Base-by-base conservation (phyloP, 176 grass and related monocot species). In the Puya raimondii region DNA sequence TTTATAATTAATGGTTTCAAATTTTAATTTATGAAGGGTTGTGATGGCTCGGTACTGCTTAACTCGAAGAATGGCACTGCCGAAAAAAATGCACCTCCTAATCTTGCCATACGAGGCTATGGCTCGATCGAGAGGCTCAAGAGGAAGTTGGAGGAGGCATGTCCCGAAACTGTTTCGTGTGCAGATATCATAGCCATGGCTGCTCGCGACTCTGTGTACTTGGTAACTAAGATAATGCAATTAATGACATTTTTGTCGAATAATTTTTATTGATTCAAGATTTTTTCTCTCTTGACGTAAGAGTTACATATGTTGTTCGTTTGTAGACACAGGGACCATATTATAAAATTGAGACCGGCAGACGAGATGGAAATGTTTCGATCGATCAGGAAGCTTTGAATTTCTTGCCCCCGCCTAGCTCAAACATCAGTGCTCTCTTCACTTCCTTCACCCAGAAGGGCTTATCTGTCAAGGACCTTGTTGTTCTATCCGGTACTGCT, bases 11-110 rank as follows among this genome's bases (percentile, higher is more conserved):
- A 33, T 33, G 29, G 29, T 33, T 33, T 33, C 2, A 33, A 33
- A 33, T 33, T 33, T 33, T 33, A 33, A 33, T 33, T 33, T 33
- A 33, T 77, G 78, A 79, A 90, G 83, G 83, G 83, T 18, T 90
- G 87, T 18, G 87, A 90, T 22, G 87, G 80, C 52, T 90, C 87
- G 29, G n/a, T 90, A 25, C 72, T 90, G 2, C 74, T 86, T 61
- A 71, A 90, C 65, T 80, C 87, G 13, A 71, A 42, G 1, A 49
- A 49, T 17, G 68, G 51, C 54, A 83, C 74, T 1, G 86, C 83
- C 4, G 87, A 90, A 69, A 90, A 90, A 76, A 15, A 83, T 48
- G 64, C 87, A 11, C 3, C 12, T 56, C 76, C 83, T 4, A 90
- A 90, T 50, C 12, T 64, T 20, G 72, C 76, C 12, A 20, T 86